phyloP scores from a whole-genome alignment of 768 basidiomycete genomes.

The Calocybe indica region DNA sequence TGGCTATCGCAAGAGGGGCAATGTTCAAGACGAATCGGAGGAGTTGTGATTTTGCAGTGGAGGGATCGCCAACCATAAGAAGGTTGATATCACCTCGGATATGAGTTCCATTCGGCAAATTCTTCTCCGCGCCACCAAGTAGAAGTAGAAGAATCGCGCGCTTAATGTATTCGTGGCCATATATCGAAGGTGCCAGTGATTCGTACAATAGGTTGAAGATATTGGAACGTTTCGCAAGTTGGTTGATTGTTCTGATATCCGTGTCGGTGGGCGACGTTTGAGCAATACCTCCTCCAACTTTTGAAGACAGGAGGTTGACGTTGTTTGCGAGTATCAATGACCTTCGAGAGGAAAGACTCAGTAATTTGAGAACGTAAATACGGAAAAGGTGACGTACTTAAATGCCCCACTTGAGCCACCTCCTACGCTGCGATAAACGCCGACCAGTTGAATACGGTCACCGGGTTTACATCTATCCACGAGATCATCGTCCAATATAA shows the following conservation, averaged over 20 bases:
- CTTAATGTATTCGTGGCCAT: constrained; percentile 94
- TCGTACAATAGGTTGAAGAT: constrained; percentile 87
- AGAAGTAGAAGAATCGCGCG: constrained; percentile 88
- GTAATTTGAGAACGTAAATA: constrained; percentile 4
- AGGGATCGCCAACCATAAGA: constrained; percentile 98
- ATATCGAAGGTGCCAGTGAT: constrained; percentile 97
- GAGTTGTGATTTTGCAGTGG: constrained; percentile 96
- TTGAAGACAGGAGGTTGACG: constrained; percentile 89
- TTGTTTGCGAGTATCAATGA: constrained; percentile 94
- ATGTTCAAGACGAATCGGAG: constrained; percentile 94
- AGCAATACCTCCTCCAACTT: constrained; percentile 92
- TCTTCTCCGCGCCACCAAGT: constrained; percentile 97
- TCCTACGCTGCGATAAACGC: constrained; percentile 90
- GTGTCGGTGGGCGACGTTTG: constrained; percentile 87
- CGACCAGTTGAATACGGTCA: constrained; percentile 94
- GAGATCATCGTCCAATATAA: constrained; percentile 92
- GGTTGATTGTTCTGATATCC: constrained; percentile 95
- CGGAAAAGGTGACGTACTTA: constrained; percentile 53
- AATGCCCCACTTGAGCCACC: constrained; percentile 90
- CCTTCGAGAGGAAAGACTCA: constrained; percentile 33
- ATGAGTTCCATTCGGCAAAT: constrained; percentile 94
- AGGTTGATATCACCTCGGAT: constrained; percentile 99
- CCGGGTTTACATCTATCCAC: constrained; percentile 98
- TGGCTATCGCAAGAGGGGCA: constrained; percentile 95
- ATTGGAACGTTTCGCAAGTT: constrained; percentile 79